These are phyloP conservation scores for Oryza nivara DNA, from an alignment of 176 grass and related monocot species.

Conservation along the genomic window DNA sequence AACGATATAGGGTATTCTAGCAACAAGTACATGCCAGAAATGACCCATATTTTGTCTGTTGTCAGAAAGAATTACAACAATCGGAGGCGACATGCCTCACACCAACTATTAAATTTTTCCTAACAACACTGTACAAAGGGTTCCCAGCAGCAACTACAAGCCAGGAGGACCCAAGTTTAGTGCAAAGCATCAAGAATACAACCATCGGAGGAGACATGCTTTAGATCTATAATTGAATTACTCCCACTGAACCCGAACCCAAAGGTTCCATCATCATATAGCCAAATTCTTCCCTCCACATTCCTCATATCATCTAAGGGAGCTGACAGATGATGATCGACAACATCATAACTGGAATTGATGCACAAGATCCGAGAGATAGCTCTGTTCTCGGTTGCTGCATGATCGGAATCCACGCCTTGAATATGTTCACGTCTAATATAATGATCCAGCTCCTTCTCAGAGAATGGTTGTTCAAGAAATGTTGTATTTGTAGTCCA, in stretches of 20 bases:
- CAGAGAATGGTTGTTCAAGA: constrained; percentile 77
- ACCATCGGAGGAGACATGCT: constrained; percentile 63
- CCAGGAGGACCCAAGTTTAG: constrained; percentile 42
- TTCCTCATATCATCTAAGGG: constrained; percentile 58
- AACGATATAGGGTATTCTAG: constrained; percentile 46
- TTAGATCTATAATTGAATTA: constrained; percentile 81
- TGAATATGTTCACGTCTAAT: constrained; percentile 56
- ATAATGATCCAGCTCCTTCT: constrained; percentile 69
- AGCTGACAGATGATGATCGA: constrained; percentile 50
- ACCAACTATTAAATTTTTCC: constrained; percentile 51
- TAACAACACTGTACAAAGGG: constrained; percentile 46
- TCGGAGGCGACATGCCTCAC: constrained; percentile 58
- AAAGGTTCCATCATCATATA: constrained; percentile 89
- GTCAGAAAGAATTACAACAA: constrained; percentile 57
- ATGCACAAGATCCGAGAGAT: constrained; percentile 78
- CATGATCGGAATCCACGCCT: constrained; percentile 21
- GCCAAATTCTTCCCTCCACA: constrained; percentile 84
- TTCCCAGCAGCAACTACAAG: constrained; percentile 50
- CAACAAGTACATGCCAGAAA: constrained; percentile 49
- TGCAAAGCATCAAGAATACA: constrained; percentile 65
- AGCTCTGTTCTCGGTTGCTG: constrained; percentile 9
- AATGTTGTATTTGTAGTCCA: constrained; percentile 84
- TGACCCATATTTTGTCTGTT: constrained; percentile 31
- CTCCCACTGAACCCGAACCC: constrained; percentile 85
- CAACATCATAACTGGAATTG: constrained; percentile 76